Conservation (phyloP, 108 stramenopile genomes). For the Nitzschia palea region DNA sequence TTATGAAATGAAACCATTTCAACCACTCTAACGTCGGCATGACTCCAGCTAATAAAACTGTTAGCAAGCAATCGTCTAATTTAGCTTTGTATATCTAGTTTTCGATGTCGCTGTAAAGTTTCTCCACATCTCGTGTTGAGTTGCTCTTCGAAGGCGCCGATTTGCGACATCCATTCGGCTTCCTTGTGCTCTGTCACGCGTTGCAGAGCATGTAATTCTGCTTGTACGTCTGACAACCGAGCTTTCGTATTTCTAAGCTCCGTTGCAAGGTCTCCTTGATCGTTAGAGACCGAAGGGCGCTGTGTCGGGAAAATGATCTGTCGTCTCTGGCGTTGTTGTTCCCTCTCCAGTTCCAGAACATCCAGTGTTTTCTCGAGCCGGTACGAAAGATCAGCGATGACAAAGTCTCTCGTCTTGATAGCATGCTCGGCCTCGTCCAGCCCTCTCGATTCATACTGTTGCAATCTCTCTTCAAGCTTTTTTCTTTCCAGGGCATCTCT, state of each 20-base stretch:
- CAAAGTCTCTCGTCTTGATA: slow-evolving; percentile 42
- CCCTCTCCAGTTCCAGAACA: slow-evolving; percentile 42
- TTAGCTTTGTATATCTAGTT: no score
- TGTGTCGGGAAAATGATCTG: slow-evolving; percentile 57
- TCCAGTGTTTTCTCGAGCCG: slow-evolving; percentile 47
- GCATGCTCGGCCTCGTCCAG: slow-evolving; percentile 33
- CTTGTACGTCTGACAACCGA: background rate
- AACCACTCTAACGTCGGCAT: no score
- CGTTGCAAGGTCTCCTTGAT: background rate
- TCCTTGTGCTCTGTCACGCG: background rate
- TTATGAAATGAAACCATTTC: no score
- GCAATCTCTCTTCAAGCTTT: slow-evolving; percentile 27
- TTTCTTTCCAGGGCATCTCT: slow-evolving; percentile 37
- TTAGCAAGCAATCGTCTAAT: no score
- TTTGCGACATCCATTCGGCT: background rate
- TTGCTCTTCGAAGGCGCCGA: background rate
- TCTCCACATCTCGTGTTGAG: background rate
- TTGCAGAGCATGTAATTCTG: slow-evolving; percentile 1
- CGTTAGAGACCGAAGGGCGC: background rate
- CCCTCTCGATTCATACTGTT: slow-evolving; percentile 30
- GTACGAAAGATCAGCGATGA: slow-evolving; percentile 45
- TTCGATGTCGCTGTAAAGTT: no score
- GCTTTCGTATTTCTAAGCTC: slow-evolving; percentile 3
- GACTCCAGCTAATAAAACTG: no score
- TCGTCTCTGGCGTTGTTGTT: slow-evolving; percentile 43